Evolutionary conservation across 1,139 yeast species (phyloP).

Genomic region (Yamadazyma epiphylla): DNA sequence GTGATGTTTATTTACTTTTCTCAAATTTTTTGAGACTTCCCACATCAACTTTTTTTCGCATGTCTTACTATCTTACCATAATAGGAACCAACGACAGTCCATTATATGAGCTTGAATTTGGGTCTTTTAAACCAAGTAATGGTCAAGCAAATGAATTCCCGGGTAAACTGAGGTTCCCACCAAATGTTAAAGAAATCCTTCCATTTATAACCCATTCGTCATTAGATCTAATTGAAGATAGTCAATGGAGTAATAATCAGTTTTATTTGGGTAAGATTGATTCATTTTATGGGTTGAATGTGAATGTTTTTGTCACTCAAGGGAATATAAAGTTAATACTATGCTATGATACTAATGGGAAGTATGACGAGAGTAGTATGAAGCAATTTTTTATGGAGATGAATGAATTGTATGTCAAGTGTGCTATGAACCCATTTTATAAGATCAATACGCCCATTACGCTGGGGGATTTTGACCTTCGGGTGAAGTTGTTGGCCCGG

Average conservation of each 20-base stretch:
- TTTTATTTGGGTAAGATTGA: constrained; percentile 77
- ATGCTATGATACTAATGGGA: constrained; percentile 52
- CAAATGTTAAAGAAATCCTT: constrained; percentile 70
- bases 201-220: constrained; percentile 90
- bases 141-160: constrained; percentile 42
- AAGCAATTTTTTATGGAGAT: constrained; percentile 81
- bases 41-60: no score
- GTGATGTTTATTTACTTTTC: not conserved
- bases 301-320: constrained; percentile 83
- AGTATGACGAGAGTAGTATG: constrained; percentile 67
- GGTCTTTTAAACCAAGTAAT: constrained; percentile 45
- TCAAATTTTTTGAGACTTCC: no score
- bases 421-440: constrained; percentile 84
- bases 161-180: constrained; percentile 63
- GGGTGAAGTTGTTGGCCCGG: constrained; percentile 67
- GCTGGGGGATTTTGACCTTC: constrained; percentile 72
- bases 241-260: constrained; percentile 71
- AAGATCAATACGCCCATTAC: constrained; percentile 69
- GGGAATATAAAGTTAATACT: constrained; percentile 82
- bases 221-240: constrained; percentile 82
- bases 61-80: constrained; percentile 79
- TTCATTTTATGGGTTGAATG: constrained; percentile 74
- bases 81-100: constrained; percentile 88
- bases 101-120: constrained; percentile 82
- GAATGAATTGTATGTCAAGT: constrained; percentile 84